A percentile compares a stretch with the other conserved stretches of the same genome.
Evolutionary conservation across 2,329 filamentous ascomycete genomes (phyloP).

Genomic region (Pseudocercospora fuligena): DNA sequence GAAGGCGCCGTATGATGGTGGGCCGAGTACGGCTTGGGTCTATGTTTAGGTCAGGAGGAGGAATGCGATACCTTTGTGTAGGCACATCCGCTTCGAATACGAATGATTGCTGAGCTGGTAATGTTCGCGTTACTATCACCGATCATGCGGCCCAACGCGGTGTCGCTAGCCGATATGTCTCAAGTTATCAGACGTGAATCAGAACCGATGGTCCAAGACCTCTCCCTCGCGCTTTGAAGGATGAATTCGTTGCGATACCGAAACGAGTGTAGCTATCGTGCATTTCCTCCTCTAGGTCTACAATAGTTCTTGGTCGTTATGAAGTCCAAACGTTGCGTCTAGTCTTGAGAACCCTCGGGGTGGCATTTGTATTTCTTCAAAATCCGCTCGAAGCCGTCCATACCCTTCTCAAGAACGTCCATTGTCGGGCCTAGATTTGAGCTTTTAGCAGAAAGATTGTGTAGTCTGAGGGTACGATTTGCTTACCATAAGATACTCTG

Average conservation of each 20-base stretch:
- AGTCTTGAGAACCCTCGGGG: background rate
- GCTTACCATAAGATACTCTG: constrained; percentile 72
- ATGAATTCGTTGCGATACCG: background rate
- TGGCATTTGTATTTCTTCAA: constrained; percentile 64
- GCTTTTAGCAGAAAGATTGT: background rate
- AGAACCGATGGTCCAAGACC: no score
- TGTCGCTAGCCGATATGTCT: no score
- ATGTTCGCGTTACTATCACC: no score
- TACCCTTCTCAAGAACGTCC: constrained; percentile 76
- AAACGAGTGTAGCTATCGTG: background rate
- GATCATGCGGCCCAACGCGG: no score
- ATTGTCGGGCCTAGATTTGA: constrained; percentile 65
- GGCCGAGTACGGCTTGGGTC: background rate
- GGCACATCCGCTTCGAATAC: no score
- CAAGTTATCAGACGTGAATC: no score
- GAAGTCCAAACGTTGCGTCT: no score
- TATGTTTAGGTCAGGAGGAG: constrained; percentile 1
- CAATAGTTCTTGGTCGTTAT: background rate
- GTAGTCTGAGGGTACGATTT: no score
- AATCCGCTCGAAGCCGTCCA: constrained; percentile 84
- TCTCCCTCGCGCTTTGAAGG: no score
- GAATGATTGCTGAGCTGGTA: no score
- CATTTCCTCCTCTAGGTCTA: background rate
- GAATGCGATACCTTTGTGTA: no score
- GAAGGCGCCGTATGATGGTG: background rate